Base-by-base conservation (phyloP, 2,329 filamentous ascomycete genomes). In the Aspergillus aculeatinus region DNA sequence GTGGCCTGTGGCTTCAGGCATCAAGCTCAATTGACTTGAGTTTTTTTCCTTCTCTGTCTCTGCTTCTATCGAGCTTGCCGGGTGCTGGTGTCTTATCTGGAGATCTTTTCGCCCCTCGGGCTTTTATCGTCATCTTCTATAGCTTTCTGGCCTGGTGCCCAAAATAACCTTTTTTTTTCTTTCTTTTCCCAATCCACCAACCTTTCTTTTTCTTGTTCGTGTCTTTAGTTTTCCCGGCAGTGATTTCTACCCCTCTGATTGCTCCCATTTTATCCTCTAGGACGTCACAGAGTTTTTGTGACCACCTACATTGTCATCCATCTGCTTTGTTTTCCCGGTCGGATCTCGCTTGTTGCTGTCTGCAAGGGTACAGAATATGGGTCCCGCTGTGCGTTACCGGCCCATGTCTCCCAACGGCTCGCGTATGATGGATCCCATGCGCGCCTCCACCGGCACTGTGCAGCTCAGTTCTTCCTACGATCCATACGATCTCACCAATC, bases 391-490 rank as follows among this genome's bases (percentile, higher is more conserved):
- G 51, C 70, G 71, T 58, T 70, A 73, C 59, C 75, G 76, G 27
- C 69, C 69, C 59, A 62, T 71, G 25, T 78, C 76, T 33, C 74
- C 77, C 14, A 67, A 67, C 3, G 65, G 68, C 55, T 68, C 68
- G 27, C 70, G 71, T 59, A 61, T 73, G 62, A 65, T 70, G 52
- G 76, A 78, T 51, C 75, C 76, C 29, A 69, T 74, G 68, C 74
- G 76, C 47, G 71, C 76, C 31, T 79, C 77, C 19, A 79, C 76
- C 6, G 76, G 76, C 42, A 77, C 72, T 50, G 71, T 79, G 48
- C 67, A 73, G 51, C 66, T 72, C 44, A 69, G 63, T 51, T 71
- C 75, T 11, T 70, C 72, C 48, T 68, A 70, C 57, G 74, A 79
- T 53, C 65, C 69, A 5, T 75, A 76, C 56, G 67, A 73, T 31